Conservation (phyloP, 306 rosid species). For the Clitoria ternatea region DNA sequence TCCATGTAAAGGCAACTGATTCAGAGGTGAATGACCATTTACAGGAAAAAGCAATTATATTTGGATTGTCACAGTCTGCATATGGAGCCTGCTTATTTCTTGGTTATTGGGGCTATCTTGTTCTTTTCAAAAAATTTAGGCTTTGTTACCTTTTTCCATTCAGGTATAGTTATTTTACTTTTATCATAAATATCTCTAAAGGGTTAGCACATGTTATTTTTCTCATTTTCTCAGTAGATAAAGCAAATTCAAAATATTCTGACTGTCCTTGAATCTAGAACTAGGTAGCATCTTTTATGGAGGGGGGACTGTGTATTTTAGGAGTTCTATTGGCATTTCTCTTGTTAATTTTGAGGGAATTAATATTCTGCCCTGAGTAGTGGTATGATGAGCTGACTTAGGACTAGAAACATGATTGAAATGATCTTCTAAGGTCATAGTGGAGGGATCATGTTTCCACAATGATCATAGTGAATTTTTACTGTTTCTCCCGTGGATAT, state of each 20-base stretch:
- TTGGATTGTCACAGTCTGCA: slow-evolving; percentile 83
- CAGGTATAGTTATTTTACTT: slow-evolving; percentile 50
- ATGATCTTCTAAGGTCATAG: neutral
- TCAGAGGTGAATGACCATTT: slow-evolving; percentile 29
- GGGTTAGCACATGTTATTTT: neutral
- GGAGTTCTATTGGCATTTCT: slow-evolving; percentile 8
- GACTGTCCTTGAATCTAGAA: slow-evolving; percentile 4
- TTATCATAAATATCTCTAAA: neutral
- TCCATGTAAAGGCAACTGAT: slow-evolving; percentile 28
- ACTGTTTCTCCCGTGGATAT: neutral
- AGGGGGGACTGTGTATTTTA: neutral
- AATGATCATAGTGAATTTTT: neutral
- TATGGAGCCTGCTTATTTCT: slow-evolving; percentile 82
- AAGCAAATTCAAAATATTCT: neutral
- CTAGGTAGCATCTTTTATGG: slow-evolving; percentile 1
- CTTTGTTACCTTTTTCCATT: slow-evolving; percentile 66
- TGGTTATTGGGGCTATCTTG: slow-evolving; percentile 89
- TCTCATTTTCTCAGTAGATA: slow-evolving; percentile 7
- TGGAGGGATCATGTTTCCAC: neutral
- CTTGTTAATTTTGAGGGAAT: slow-evolving; percentile 1
- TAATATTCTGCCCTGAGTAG: slow-evolving; percentile 2
- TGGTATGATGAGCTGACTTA: neutral
- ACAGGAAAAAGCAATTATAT: slow-evolving; percentile 81
- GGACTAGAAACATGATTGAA: neutral
- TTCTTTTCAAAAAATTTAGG: slow-evolving; percentile 41